Conservation (phyloP, 805 yeast species). For the Novakomyces olei region DNA sequence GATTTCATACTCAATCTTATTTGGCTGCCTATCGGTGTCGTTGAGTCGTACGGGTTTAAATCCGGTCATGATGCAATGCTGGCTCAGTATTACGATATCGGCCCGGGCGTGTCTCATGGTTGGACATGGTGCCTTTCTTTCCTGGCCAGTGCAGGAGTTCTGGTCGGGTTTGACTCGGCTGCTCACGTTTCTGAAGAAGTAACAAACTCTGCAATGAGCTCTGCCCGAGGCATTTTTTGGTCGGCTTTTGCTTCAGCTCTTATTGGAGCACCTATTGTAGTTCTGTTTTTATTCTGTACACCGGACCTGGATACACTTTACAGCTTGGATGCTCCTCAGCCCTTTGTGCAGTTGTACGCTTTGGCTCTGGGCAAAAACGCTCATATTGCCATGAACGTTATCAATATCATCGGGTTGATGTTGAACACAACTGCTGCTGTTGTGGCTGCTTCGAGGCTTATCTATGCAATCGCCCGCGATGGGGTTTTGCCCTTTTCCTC, state of each 20-base stretch:
- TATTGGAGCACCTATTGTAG: slow-evolving; percentile 6
- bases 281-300: slow-evolving; percentile 10
- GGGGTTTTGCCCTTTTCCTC: slow-evolving; percentile 11
- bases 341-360: slow-evolving; percentile 10
- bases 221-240: slow-evolving; percentile 10
- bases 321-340: slow-evolving; percentile 10
- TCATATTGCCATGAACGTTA: slow-evolving; percentile 10
- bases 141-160: slow-evolving; percentile 10
- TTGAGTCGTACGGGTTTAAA: slow-evolving; percentile 11
- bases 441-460: slow-evolving; percentile 11
- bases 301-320: slow-evolving; percentile 7
- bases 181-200: slow-evolving; percentile 13
- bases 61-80: slow-evolving; percentile 9
- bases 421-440: slow-evolving; percentile 8
- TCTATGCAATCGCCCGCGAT: slow-evolving; percentile 12
- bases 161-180: slow-evolving; percentile 11
- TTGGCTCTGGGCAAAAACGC: slow-evolving; percentile 11
- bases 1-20: slow-evolving; percentile 10
- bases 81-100: slow-evolving; percentile 4
- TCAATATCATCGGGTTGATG: slow-evolving; percentile 7
- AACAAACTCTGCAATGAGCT: slow-evolving; percentile 9
- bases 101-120: slow-evolving; percentile 9
- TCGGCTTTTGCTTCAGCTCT: slow-evolving; percentile 9
- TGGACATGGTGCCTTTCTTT: slow-evolving; percentile 11
- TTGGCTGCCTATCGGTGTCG: slow-evolving; percentile 12